Base-by-base conservation (phyloP, 805 yeast species). In the Diddensiella transvaalensis region DNA sequence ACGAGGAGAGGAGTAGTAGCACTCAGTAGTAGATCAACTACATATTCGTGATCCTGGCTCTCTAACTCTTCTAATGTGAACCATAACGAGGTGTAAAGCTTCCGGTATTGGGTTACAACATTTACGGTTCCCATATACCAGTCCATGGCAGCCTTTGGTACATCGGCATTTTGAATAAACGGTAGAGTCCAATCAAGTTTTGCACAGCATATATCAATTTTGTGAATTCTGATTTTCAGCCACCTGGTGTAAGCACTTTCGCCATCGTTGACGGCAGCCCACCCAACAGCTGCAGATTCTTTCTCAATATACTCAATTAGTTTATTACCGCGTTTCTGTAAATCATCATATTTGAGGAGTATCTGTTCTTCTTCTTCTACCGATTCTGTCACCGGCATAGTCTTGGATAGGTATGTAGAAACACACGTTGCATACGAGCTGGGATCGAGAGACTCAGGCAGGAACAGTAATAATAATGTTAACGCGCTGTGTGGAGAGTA, bases 81-180 rank as follows among this genome's bases (percentile, higher is more conserved):
- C 39, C 42, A 30, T 4, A 18, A 8, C 5, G 17, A 33, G 2
- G 35, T 22, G n/a, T n/a, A n/a, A 13, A 26, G 41, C 4, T 48
- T 40, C 10, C 66, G 48, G 22, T 47, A 58, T 35, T 49, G 46
- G 32, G 50, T 48, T 26, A 67, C 47, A 5, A 64, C 66, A 11
- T 56, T 43, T 19, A 59, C 58, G 3, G 61, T 50, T 2, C 70
- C 70, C 17, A 49, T 50, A 6, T 56, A 47, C 70, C 70, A 67
- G 4, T 44, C 46, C 2, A 39, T 40, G 13, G 55, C 50, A 0
- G 48, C 51, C 10, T 40, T 43, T 2, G 61, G 51, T 18, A 51
- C 47, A n/a, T 53, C 21, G 5, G 43, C 50, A n/a, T 40, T 43
- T 19, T 46, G 51, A 6, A 59, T 15, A 5, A 46, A 38, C 1